Base-by-base conservation (phyloP, 768 basidiomycete species). In the Fomitopsis serialis region DNA sequence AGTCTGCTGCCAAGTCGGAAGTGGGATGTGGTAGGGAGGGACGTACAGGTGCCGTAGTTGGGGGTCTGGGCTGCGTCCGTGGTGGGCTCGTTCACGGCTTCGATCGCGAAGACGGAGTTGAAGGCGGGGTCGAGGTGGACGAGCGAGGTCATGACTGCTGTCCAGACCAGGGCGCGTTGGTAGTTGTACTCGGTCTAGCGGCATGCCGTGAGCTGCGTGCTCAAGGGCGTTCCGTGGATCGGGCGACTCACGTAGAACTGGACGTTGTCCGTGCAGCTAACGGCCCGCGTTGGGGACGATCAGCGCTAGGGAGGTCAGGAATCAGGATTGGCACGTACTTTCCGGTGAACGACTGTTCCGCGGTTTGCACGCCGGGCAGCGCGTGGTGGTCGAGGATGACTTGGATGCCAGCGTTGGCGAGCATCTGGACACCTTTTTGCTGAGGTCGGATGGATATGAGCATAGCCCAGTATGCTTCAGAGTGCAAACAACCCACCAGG, bases 1-100 rank as follows among this genome's bases (percentile, higher is more conserved):
- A 34, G n/a, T 40, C n/a, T n/a, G n/a, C n/a, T n/a, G n/a, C n/a
- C n/a, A n/a, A n/a, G n/a, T n/a, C n/a, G 22, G 19, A 8, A 44
- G 4, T 32, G 43, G 6, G 3, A 22, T 6, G 22, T 17, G 19
- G 13, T 22, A 27, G 32, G 17, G 32, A 48, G 24, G 46, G 58
- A 62, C 82, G 50, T 63, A 89, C 88, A 92, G 40, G 75, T 72
- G 22, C 87, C 88, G 43, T 86, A 82, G 25, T 74, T 79, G 0
- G 89, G 88, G 1, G 89, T 91, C 56, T 74, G 66, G 17, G 52
- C 63, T 8, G 87, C 85, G 61, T 92, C 70, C 85, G 82, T 85
- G 60, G 88, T 80, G 0, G 85, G 86, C 54, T 92, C 89, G 56
- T 92, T 92, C 24, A 85, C 73, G 1, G 89, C 89, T 59, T 92